Evolutionary conservation across 106 monocot species (phyloP).

Genomic region (Cymbidium sinense): DNA sequence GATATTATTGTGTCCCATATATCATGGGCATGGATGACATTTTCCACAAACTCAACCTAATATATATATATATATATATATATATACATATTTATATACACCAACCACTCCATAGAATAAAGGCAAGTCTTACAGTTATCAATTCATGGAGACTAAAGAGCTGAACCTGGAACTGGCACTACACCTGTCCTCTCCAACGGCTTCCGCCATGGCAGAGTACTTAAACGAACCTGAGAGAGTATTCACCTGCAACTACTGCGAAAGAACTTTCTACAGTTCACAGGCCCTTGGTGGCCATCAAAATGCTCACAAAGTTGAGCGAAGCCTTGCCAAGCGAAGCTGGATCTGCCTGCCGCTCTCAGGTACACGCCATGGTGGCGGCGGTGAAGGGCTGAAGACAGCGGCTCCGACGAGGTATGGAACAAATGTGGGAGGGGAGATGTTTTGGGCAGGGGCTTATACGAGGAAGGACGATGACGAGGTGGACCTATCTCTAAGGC

Average conservation of each 20-base stretch:
- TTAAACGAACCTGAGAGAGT: constrained; percentile 4
- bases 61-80: too few relatives aligned
- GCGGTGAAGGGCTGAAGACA: not conserved
- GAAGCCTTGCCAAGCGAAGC: constrained; percentile 20
- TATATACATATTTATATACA: too few relatives aligned
- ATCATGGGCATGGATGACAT: too few relatives aligned
- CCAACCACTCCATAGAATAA: too few relatives aligned
- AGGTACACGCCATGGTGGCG: not conserved
- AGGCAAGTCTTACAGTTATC: too few relatives aligned
- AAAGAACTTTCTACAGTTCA: constrained; percentile 26
- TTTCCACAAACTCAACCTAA: too few relatives aligned
- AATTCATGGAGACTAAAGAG: not conserved
- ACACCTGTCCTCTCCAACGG: not conserved
- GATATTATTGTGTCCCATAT: too few relatives aligned
- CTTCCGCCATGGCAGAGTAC: not conserved
- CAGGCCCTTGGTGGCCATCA: constrained; percentile 75
- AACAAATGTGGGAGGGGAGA: not conserved
- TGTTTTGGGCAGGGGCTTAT: not conserved
- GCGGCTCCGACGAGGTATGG: not conserved
- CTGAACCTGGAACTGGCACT: not conserved
- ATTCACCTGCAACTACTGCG: constrained; percentile 33
- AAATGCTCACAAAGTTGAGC: constrained; percentile 50
- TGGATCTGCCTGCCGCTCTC: constrained; percentile 4
- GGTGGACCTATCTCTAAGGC: not conserved
- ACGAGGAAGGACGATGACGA: not conserved